Percentiles rank a stretch among this genome's conserved stretches.
Evolutionary conservation across 768 basidiomycete genomes (phyloP).

Genomic region (Leccinum imitatum): DNA sequence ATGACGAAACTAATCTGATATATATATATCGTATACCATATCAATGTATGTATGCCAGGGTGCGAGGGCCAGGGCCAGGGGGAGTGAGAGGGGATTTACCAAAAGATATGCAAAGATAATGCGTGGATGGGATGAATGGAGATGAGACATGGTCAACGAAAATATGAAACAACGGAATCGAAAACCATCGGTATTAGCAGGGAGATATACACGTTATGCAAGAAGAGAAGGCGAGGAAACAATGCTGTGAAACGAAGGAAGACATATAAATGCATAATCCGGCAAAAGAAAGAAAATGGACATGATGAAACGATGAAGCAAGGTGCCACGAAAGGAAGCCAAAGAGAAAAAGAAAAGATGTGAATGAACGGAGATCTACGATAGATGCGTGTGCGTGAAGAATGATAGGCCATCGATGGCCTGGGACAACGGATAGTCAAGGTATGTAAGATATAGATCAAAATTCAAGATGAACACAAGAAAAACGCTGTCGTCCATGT

Average conservation of each 20-base stretch:
- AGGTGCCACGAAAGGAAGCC: not conserved
- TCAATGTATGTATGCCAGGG: not conserved
- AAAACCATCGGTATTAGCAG: not conserved
- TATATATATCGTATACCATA: not conserved
- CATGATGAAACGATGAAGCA: not conserved
- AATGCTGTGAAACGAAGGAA: not conserved
- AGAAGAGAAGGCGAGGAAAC: not conserved
- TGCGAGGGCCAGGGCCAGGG: too few relatives aligned
- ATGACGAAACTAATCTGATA: not conserved
- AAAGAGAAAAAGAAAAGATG: slow-evolving; percentile 3
- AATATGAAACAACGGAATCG: not conserved
- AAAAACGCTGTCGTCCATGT: slow-evolving; percentile 9
- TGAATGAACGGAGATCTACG: slow-evolving; percentile 20
- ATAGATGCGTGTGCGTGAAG: slow-evolving; percentile 11
- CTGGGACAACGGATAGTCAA: not conserved
- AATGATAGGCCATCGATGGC: slow-evolving; percentile 9
- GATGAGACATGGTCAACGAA: not conserved
- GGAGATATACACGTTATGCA: not conserved
- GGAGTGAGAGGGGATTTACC: not conserved
- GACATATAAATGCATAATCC: not conserved
- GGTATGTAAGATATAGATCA: slow-evolving; percentile 14
- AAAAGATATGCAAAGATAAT: not conserved
- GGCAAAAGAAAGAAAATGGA: not conserved
- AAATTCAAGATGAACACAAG: slow-evolving; percentile 7
- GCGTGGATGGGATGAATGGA: not conserved